Conservation (phyloP, 2,329 filamentous ascomycete species). For the Tolypocladium nubicola region DNA sequence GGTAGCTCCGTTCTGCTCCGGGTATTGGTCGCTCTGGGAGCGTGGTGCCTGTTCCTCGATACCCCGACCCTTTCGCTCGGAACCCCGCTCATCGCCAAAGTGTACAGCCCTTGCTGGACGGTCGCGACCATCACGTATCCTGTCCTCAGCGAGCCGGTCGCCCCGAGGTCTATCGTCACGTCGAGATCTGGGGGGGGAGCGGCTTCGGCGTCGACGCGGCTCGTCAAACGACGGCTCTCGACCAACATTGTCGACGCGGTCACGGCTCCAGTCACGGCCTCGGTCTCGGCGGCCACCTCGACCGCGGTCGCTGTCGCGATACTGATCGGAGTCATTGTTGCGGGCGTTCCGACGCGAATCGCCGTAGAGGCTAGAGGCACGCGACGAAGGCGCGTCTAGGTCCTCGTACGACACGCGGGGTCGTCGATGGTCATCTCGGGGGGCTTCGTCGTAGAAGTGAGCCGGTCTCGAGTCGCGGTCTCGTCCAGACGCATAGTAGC, state of each 20-base stretch:
- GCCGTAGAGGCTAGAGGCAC: not conserved
- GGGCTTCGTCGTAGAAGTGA: constrained; percentile 1
- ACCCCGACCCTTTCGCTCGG: not conserved
- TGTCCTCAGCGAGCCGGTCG: constrained; percentile 20
- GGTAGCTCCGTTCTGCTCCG: not conserved
- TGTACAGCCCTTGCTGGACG: not conserved
- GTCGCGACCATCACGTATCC: constrained; percentile 1
- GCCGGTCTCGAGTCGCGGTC: constrained; percentile 8
- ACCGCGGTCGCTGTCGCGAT: constrained; percentile 32
- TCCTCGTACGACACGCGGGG: constrained; percentile 3
- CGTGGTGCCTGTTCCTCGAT: not conserved
- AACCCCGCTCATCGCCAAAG: not conserved
- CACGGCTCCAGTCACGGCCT: constrained; percentile 13
- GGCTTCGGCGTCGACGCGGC: constrained; percentile 43
- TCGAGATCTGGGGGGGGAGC: constrained; percentile 34
- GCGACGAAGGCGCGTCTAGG: not conserved
- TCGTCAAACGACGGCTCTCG: constrained; percentile 41
- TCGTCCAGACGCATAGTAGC: constrained; percentile 22
- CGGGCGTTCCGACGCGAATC: not conserved
- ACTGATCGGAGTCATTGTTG: constrained; percentile 16
- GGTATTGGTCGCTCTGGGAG: not conserved
- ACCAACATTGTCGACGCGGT: constrained; percentile 11
- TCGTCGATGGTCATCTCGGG: not conserved
- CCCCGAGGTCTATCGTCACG: constrained; percentile 25
- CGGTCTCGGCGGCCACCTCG: constrained; percentile 27